Base-by-base conservation (phyloP, 1,139 yeast genomes). In the Blastobotrys buckinghamii region DNA sequence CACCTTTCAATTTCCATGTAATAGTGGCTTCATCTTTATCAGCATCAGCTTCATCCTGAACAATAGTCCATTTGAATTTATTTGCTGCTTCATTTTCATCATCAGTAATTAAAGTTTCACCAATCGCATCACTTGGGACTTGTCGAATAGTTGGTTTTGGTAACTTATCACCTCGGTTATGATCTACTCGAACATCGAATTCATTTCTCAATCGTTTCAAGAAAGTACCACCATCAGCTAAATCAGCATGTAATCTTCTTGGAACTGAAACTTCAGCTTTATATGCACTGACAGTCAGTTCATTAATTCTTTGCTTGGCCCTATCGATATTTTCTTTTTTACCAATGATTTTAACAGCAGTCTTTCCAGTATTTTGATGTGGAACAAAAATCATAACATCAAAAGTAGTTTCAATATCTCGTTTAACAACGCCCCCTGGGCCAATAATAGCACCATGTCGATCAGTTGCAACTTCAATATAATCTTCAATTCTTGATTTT, bases 361-460 rank as follows among this genome's bases (percentile, higher is more conserved):
- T 59, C 19, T 59, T 59, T 72, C 57, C 78, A 74, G 59, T 51
- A 62, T 79, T 63, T 50, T 58, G 58, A 42, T 56, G 77, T 55
- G 97, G 97, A 61, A 92, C 78, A 45, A 72, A 75, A 51, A 92
- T 69, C 27, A 68, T 64, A 44, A 87, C 92, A 15, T 74, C 72
- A 66, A 75, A 85, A 58, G 84, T 87, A 24, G 76, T 73, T 71
- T 89, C 95, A 54, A 89, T 69, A 10, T 78, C 74, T 58, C 84
- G 83, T 69, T 92, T 87, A 51, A 78, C 76, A 13, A 80, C 64
- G 39, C 97, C 97, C 52, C 82, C 82, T 39, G 90, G 81, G 36
- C 97, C 97, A 66, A 92, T 81, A 52, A 92, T 65, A 20, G 81
- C 74, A 59, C 89, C 79, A 60, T 87, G 94, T 64, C 83, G 84